Evolutionary conservation across 1,284 basidiomycete species (phyloP).

Genomic region (Thelephora terrestris): DNA sequence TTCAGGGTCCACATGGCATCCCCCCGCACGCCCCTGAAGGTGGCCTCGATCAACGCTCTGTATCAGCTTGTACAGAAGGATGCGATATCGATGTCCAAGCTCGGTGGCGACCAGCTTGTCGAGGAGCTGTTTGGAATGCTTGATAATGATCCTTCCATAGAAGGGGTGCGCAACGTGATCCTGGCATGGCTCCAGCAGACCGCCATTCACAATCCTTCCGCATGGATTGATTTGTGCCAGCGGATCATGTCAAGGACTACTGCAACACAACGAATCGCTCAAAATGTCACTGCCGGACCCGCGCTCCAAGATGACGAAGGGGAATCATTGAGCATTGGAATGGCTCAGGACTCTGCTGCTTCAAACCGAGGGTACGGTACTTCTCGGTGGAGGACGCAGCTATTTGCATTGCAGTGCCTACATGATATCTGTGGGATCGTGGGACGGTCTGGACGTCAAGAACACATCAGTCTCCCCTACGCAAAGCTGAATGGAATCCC

Average conservation of each 20-base stretch:
- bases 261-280: constrained; percentile 64
- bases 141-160: constrained; percentile 90
- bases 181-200: constrained; percentile 95
- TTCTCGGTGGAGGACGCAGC: constrained; percentile 93
- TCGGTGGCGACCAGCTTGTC: constrained; percentile 91
- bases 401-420: constrained; percentile 90
- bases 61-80: constrained; percentile 98
- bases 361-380: constrained; percentile 37
- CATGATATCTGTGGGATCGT: constrained; percentile 84
- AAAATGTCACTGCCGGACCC: constrained; percentile 40
- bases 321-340: constrained; percentile 69
- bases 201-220: constrained; percentile 84
- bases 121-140: constrained; percentile 93
- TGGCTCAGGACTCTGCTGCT: constrained; percentile 27
- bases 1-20: constrained; percentile 75
- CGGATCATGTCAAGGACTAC: constrained; percentile 89
- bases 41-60: constrained; percentile 89
- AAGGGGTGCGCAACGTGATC: constrained; percentile 90
- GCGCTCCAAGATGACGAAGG: constrained; percentile 84
- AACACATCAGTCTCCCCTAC: constrained; percentile 73
- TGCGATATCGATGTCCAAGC: constrained; percentile 81
- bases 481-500: constrained; percentile 30
- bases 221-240: constrained; percentile 98
- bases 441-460: constrained; percentile 57
- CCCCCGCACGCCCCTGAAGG: constrained; percentile 74